Percentiles rank a stretch among this genome's conserved stretches.
Conservation (phyloP, 805 yeast species). For the Sporopachydermia lactativora region DNA sequence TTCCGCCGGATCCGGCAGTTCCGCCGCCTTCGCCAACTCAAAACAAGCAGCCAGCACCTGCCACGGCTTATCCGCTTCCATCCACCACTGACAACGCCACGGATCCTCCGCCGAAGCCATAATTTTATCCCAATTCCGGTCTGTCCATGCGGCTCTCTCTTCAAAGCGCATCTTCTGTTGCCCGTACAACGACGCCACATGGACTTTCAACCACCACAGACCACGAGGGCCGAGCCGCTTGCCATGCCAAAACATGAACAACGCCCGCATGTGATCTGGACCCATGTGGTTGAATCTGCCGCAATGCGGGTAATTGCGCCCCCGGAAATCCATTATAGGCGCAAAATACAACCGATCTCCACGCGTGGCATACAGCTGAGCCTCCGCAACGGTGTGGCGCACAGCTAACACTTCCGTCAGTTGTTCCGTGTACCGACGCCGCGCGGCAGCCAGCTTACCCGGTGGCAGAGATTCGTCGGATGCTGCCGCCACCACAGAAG, state of each 20-base stretch:
- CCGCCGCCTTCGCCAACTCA: conserved; percentile 48
- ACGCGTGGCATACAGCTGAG: background rate
- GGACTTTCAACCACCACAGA: conserved; percentile 61
- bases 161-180: conserved; percentile 56
- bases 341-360: conserved; percentile 74
- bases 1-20: conserved; percentile 48
- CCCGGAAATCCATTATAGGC: conserved; percentile 70
- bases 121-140: conserved; percentile 40
- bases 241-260: conserved; percentile 67
- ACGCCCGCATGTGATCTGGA: conserved; percentile 60
- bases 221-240: conserved; percentile 51
- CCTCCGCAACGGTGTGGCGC: background rate
- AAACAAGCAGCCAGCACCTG: conserved; percentile 60
- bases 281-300: conserved; percentile 77
- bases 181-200: conserved; percentile 60
- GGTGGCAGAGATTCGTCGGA: background rate
- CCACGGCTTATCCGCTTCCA: conserved; percentile 70
- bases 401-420: background rate
- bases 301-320: conserved; percentile 71
- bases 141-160: conserved; percentile 47
- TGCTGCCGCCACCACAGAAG: background rate
- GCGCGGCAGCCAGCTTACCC: background rate
- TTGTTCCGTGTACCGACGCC: background rate
- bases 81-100: conserved; percentile 53
- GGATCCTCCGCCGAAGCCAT: conserved; percentile 51